Percentiles rank a stretch among this genome's conserved stretches.
Conservation (phyloP, 2,329 filamentous ascomycete genomes). For the Cordyceps cateniannulata region DNA sequence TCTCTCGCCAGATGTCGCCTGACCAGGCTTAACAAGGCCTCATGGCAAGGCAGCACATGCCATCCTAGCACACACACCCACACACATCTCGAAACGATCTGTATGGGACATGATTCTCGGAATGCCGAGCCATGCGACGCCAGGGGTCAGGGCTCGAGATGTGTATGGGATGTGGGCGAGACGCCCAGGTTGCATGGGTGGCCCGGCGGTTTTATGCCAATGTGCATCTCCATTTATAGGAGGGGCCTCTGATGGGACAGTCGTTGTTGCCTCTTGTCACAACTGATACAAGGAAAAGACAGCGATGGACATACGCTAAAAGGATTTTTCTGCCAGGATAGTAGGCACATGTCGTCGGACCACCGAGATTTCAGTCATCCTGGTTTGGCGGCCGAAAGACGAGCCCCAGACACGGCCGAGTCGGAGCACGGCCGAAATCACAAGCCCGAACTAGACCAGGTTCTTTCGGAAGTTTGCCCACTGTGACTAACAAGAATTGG, state of each 20-base stretch:
- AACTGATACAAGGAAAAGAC: background rate
- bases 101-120: background rate
- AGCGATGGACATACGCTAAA: background rate
- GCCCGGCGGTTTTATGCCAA: background rate
- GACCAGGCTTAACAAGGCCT: background rate
- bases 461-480: background rate
- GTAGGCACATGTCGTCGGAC: no score
- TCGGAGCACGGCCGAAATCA: background rate
- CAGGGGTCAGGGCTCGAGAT: background rate
- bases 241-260: no score
- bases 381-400: background rate
- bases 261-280: no score
- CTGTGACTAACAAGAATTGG: background rate
- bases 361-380: no score
- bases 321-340: no score
- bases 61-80: no score
- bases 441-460: background rate
- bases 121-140: background rate
- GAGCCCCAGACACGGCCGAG: conserved; percentile 1
- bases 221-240: background rate
- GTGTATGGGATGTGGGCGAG: no score
- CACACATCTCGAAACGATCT: background rate
- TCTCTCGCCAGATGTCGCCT: no score
- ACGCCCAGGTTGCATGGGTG: background rate
- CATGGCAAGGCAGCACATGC: background rate